Evolutionary conservation across 2,329 filamentous ascomycete species (phyloP).

Genomic region (Alternaria triticina): DNA sequence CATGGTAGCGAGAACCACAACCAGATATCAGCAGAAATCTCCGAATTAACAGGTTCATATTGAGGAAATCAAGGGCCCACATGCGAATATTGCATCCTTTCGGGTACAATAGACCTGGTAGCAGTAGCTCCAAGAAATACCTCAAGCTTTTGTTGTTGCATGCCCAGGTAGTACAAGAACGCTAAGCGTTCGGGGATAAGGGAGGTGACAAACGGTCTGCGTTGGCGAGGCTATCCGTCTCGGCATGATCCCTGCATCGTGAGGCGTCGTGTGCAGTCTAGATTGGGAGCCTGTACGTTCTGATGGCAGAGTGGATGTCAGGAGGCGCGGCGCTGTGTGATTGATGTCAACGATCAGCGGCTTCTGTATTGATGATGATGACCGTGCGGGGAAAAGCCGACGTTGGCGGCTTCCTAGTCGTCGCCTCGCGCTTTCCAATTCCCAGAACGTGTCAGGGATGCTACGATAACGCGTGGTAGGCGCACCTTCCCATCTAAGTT

Average conservation of each 20-base stretch:
- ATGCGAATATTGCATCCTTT: neutral
- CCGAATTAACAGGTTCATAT: neutral
- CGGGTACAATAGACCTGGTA: neutral
- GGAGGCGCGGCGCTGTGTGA: constrained; percentile 1
- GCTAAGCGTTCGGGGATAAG: neutral
- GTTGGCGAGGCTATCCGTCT: neutral
- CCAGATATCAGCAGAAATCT: neutral
- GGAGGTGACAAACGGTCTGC: neutral
- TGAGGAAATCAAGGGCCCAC: neutral
- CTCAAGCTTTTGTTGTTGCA: neutral
- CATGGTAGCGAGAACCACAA: neutral
- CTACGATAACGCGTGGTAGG: neutral
- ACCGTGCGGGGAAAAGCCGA: neutral
- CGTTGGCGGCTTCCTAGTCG: neutral
- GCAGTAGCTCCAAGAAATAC: neutral
- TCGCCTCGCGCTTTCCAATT: constrained; percentile 2
- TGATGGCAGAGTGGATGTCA: neutral
- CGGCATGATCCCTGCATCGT: neutral
- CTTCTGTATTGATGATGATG: neutral
- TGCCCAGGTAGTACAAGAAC: neutral
- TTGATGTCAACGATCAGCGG: neutral
- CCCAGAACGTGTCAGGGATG: neutral
- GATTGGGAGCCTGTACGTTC: neutral
- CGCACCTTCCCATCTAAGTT: neutral
- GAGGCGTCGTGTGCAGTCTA: neutral